Evolutionary conservation across 345 rosid genomes (phyloP), one percentile per base, ranked within the genome.

Genomic region (Rhodomyrtus tomentosa): DNA sequence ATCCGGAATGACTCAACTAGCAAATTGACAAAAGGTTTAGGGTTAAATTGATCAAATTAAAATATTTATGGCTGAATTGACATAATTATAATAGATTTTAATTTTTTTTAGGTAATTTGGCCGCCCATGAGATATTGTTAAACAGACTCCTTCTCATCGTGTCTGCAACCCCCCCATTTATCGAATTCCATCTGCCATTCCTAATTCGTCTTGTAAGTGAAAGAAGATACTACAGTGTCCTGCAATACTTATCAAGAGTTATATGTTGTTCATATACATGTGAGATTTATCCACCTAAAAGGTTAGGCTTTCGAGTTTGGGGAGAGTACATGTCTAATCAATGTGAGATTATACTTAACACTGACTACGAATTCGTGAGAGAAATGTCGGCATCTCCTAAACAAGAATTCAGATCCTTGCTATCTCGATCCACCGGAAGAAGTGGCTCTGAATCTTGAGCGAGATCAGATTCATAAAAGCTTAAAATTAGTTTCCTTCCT

Each of bases 91-190:
- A 49, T 49, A 10, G 10, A 2, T 49, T 49, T 49, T 49, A 10
- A 3, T 10, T 10, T 10, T 10, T 49, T 49, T 49, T 49, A 49
- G 50, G 3, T 49, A 49, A 10, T 49, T 49, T 10, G 14, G 50
- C 50, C 14, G 1, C 14, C 11, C 45, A 4, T 18, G 20, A 68
- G 12, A 9, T 21, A 53, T 53, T 21, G 32, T 32, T 15, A 32
- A 3, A 32, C 0, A 3, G 24, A 9, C 32, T 32, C 22, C 1
- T 0, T 9, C 40, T 3, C 11, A 68, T 32, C 5, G 0, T 18
- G 0, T 32, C 7, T 4, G 12, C 10, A 2, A 9, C 0, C 5
- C 3, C 29, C 5, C 1, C 5, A 0, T 32, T 62, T 9, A 62
- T 62, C 8, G 0, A 36, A 68, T 36, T 68, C 0, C 45, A 18